Conservation (phyloP, 805 yeast genomes). For the Lachancea waltii region DNA sequence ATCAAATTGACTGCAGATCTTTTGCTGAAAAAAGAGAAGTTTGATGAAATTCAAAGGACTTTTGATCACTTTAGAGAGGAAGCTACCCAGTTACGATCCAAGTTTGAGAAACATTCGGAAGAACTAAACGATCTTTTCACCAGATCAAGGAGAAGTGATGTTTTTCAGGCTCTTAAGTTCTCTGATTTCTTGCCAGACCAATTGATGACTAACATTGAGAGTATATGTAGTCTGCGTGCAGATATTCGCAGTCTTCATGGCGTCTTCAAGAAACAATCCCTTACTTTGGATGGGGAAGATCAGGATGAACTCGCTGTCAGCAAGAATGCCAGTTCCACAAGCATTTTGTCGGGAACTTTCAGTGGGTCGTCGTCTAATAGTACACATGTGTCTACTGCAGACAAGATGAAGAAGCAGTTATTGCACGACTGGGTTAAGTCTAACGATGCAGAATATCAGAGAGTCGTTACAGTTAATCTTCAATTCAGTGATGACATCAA, state of each 20-base stretch:
- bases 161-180: conserved; percentile 24
- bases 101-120: conserved; percentile 19
- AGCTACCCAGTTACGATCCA: conserved; percentile 12
- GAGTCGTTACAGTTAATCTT: conserved; percentile 37
- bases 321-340: conserved; percentile 1
- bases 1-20: conserved; percentile 34
- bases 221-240: conserved; percentile 25
- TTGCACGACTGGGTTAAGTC: conserved; percentile 25
- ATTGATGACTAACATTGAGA: conserved; percentile 27
- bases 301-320: conserved; percentile 1
- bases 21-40: conserved; percentile 21
- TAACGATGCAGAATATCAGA: conserved; percentile 30
- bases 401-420: conserved; percentile 20
- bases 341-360: conserved; percentile 11
- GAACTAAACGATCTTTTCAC: conserved; percentile 26
- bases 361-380: conserved; percentile 10
- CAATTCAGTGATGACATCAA: conserved; percentile 37
- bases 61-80: conserved; percentile 17
- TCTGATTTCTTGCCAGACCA: conserved; percentile 26
- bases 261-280: conserved; percentile 28
- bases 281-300: conserved; percentile 17
- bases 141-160: conserved; percentile 13
- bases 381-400: conserved; percentile 11
- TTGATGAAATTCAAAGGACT: conserved; percentile 19
- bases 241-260: conserved; percentile 18